Conservation (phyloP, 192 early-diverging fungal species). For the Phlyctochytrium planicorne region DNA sequence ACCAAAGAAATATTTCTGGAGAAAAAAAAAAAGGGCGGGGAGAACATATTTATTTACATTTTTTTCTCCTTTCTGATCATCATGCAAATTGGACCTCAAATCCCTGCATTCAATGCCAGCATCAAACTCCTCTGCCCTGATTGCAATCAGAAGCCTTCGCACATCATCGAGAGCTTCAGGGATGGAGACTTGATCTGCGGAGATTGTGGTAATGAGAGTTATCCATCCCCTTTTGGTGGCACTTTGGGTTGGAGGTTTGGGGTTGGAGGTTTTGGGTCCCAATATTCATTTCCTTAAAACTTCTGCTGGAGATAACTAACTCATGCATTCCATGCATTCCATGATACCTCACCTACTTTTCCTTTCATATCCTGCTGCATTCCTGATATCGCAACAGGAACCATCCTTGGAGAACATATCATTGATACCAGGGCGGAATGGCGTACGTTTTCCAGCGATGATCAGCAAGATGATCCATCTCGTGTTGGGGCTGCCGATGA, state of each 20-base stretch:
- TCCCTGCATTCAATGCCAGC: conserved; percentile 51
- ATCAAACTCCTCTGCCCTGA: conserved; percentile 67
- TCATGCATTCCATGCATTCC: too few relatives aligned
- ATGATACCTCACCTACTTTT: too few relatives aligned
- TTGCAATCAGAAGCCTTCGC: conserved; percentile 75
- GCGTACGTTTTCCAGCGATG: conserved; percentile 93
- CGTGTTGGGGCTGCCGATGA: conserved; percentile 84
- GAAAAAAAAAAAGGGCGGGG: too few relatives aligned
- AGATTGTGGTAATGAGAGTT: conserved; percentile 77
- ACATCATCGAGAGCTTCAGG: conserved; percentile 89
- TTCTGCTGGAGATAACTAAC: too few relatives aligned
- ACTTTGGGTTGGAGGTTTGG: background rate
- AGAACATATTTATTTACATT: too few relatives aligned
- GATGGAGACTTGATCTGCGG: conserved; percentile 89
- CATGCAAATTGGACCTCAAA: conserved; percentile 51
- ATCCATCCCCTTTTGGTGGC: background rate
- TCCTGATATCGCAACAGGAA: conserved; percentile 31
- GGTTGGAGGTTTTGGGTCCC: background rate
- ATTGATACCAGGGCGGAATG: conserved; percentile 95
- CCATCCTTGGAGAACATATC: conserved; percentile 84
- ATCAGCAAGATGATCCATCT: conserved; percentile 80
- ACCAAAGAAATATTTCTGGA: too few relatives aligned
- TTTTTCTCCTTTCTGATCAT: too few relatives aligned
- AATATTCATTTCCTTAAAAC: background rate
- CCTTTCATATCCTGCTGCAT: too few relatives aligned